Conservation (phyloP, 2,329 filamentous ascomycete species). For the Exophiala spinifera region DNA sequence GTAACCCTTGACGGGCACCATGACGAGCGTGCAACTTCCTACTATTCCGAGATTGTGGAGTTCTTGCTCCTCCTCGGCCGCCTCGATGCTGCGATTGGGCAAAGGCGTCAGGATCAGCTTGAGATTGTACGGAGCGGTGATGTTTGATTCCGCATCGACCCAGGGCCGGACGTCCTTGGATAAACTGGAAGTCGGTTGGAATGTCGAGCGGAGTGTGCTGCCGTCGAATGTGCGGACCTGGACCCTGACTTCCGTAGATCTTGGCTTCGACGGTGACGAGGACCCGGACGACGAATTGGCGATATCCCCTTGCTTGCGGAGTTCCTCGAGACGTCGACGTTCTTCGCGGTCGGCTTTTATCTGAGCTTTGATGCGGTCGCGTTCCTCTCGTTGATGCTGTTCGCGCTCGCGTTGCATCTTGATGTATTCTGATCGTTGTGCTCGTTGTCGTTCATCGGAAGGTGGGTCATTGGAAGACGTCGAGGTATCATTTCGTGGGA, state of each 20-base stretch:
- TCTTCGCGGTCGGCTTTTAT: constrained; percentile 75
- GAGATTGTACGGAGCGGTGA: constrained; percentile 70
- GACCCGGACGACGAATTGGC: constrained; percentile 2
- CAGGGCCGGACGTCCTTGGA: constrained; percentile 67
- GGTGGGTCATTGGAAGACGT: not conserved
- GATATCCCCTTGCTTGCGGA: constrained; percentile 39
- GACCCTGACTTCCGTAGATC: constrained; percentile 52
- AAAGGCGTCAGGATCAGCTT: constrained; percentile 77
- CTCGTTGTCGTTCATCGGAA: constrained; percentile 17
- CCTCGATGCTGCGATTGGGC: constrained; percentile 70
- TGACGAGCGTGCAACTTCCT: constrained; percentile 77
- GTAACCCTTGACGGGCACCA: constrained; percentile 66
- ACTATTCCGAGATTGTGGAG: constrained; percentile 69
- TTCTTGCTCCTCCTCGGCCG: constrained; percentile 67
- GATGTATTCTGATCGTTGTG: constrained; percentile 27
- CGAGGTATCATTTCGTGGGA: not conserved
- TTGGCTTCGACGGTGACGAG: constrained; percentile 25
- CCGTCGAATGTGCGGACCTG: constrained; percentile 84
- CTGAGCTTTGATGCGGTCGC: constrained; percentile 66
- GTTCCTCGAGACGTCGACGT: constrained; percentile 56
- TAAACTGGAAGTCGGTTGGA: constrained; percentile 63
- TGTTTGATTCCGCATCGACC: constrained; percentile 65
- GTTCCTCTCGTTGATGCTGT: constrained; percentile 64
- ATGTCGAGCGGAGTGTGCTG: constrained; percentile 69
- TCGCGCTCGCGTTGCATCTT: constrained; percentile 58